These are phyloP conservation scores for Paxillus ammoniavirescens DNA, from an alignment of 768 basidiomycete genomes.

Conservation along the genomic window DNA sequence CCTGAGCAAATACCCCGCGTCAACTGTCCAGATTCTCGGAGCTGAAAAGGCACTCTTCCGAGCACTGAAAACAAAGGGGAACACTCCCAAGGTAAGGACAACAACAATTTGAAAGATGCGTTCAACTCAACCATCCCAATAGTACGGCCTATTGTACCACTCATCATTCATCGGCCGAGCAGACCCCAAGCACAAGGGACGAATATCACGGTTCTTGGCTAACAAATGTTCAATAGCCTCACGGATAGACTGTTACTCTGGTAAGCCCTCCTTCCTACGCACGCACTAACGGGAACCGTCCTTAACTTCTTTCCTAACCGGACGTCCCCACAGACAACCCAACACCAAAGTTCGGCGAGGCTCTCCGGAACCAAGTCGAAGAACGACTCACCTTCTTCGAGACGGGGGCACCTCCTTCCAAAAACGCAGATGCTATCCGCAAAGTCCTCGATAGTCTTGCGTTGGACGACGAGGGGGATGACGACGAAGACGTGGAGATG, in stretches of 20 bases:
- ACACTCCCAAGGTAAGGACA: constrained; percentile 82
- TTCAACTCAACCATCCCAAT: constrained; percentile 5
- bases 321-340: constrained; percentile 59
- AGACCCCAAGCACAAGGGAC: constrained; percentile 91
- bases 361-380: constrained; percentile 90
- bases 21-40: constrained; percentile 96
- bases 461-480: constrained; percentile 62
- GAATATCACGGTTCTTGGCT: constrained; percentile 97
- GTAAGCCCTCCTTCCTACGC: constrained; percentile 37
- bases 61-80: constrained; percentile 97
- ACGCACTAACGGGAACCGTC: neutral
- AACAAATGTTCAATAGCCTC: constrained; percentile 99
- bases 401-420: constrained; percentile 82
- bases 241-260: constrained; percentile 92
- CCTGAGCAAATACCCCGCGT: constrained; percentile 96
- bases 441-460: constrained; percentile 81
- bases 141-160: constrained; percentile 98
- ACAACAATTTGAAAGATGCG: neutral
- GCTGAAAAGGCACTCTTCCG: constrained; percentile 98
- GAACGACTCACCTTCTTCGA: constrained; percentile 95
- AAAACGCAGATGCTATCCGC: constrained; percentile 90
- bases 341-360: constrained; percentile 92
- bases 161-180: constrained; percentile 96
- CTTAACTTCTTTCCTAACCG: neutral
- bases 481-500: constrained; percentile 50